Evolutionary conservation across 2,329 filamentous ascomycete species (phyloP).

Genomic region (Epichloe glyceriae): DNA sequence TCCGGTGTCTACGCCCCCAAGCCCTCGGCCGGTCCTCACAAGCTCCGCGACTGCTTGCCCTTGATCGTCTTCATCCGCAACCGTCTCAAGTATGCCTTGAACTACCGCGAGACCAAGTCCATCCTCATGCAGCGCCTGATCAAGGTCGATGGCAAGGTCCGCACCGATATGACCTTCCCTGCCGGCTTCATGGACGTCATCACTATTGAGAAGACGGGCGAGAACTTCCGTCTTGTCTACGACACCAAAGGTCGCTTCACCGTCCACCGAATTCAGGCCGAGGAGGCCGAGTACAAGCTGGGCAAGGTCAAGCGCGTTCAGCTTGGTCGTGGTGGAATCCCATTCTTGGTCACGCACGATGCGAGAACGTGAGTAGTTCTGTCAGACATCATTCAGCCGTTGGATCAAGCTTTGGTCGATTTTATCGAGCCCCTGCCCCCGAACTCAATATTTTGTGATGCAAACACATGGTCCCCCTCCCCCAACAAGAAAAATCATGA

Average conservation of each 20-base stretch:
- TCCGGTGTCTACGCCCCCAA: constrained; percentile 72
- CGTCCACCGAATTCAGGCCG: constrained; percentile 95
- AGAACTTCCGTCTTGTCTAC: constrained; percentile 99
- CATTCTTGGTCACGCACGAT: constrained; percentile 99
- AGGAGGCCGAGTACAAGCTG: constrained; percentile 99
- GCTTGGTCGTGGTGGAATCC: constrained; percentile 98
- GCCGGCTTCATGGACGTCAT: constrained; percentile 99
- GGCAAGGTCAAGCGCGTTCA: constrained; percentile 99
- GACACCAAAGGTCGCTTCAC: constrained; percentile 99
- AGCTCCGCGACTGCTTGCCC: constrained; percentile 97
- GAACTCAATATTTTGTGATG: constrained; percentile 7
- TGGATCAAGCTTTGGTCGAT: constrained; percentile 97
- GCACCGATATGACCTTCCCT: constrained; percentile 96
- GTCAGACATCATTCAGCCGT: constrained; percentile 98
- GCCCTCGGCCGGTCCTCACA: constrained; percentile 83
- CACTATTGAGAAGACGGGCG: constrained; percentile 98
- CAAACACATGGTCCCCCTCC: background rate
- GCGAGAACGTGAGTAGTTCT: constrained; percentile 96
- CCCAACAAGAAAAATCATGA: background rate
- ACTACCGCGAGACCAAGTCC: constrained; percentile 91
- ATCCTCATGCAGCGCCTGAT: constrained; percentile 99
- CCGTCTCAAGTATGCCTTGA: constrained; percentile 98
- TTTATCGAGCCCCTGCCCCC: constrained; percentile 14
- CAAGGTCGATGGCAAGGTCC: constrained; percentile 99
- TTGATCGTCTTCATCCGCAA: constrained; percentile 96